A percentile compares a stretch with the other conserved stretches of the same genome.
Conservation (phyloP, 768 basidiomycete species). For the Xanthoconium purpureum region DNA sequence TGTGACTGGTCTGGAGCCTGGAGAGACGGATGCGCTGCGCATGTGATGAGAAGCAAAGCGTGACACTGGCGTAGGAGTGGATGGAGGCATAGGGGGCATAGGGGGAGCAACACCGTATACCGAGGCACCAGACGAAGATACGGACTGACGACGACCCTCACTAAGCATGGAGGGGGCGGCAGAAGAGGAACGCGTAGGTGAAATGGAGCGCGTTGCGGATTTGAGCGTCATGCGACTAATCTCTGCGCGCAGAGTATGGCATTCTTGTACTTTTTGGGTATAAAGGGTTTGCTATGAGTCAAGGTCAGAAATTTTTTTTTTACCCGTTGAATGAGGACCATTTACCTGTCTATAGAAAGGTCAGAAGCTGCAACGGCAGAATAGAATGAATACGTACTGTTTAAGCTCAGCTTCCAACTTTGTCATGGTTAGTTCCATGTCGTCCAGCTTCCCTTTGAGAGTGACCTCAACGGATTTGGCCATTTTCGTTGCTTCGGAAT, state of each 20-base stretch:
- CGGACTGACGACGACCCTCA: constrained; percentile 30
- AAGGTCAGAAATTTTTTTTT: constrained; percentile 13
- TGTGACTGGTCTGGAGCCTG: constrained; percentile 32
- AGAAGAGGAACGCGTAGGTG: constrained; percentile 29
- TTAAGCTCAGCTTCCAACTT: constrained; percentile 70
- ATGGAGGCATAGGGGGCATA: constrained; percentile 41
- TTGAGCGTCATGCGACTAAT: constrained; percentile 48
- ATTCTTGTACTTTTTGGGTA: constrained; percentile 69
- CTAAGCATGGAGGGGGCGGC: constrained; percentile 20
- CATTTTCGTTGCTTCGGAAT: constrained; percentile 70
- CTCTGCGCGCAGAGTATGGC: constrained; percentile 64
- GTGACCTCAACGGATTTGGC: constrained; percentile 60
- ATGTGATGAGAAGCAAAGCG: constrained; percentile 53
- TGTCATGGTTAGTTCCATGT: constrained; percentile 52
- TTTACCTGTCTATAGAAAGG: constrained; percentile 57
- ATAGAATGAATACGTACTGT: constrained; percentile 48
- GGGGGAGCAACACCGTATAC: constrained; percentile 31
- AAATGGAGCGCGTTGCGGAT: constrained; percentile 23
- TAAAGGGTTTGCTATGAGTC: constrained; percentile 53
- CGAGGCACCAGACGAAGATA: constrained; percentile 32
- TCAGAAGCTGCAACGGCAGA: constrained; percentile 9
- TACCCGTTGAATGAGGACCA: constrained; percentile 6
- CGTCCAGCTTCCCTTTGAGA: constrained; percentile 65
- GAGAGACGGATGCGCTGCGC: constrained; percentile 52
- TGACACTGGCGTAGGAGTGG: constrained; percentile 46